Evolutionary conservation across 441 rosid genomes (phyloP).

Genomic region (Eutrema salsugineum): DNA sequence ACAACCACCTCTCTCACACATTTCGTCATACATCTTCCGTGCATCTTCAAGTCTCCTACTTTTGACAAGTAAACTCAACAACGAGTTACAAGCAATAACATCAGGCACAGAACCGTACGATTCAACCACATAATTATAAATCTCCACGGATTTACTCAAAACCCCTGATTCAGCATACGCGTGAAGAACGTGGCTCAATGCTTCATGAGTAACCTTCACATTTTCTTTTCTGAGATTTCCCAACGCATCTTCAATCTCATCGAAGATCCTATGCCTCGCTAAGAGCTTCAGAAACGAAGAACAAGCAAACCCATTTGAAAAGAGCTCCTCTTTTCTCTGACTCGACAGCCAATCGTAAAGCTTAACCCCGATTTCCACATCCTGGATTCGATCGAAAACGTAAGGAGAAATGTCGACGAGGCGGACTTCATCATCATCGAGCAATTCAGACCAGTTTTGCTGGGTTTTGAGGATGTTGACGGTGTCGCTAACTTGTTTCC

Average conservation of each 20-base stretch:
- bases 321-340: slow-evolving; percentile 25
- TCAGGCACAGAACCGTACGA: slow-evolving; percentile 42
- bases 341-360: slow-evolving; percentile 59
- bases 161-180: slow-evolving; percentile 54
- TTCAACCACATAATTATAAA: slow-evolving; percentile 38
- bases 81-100: slow-evolving; percentile 61
- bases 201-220: slow-evolving; percentile 54
- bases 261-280: slow-evolving; percentile 48
- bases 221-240: slow-evolving; percentile 41
- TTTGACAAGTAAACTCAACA: slow-evolving; percentile 49
- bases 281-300: slow-evolving; percentile 78
- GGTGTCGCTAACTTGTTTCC: slow-evolving; percentile 42
- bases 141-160: slow-evolving; percentile 49
- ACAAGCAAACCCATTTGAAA: slow-evolving; percentile 50
- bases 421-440: slow-evolving; percentile 31
- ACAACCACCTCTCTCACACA: slow-evolving; percentile 46
- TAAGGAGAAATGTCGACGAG: slow-evolving; percentile 54
- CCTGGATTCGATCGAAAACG: slow-evolving; percentile 59
- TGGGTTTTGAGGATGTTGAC: slow-evolving; percentile 53
- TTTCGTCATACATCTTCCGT: slow-evolving; percentile 55
- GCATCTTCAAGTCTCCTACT: slow-evolving; percentile 41
- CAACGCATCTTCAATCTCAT: slow-evolving; percentile 45
- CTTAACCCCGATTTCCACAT: slow-evolving; percentile 55
- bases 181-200: slow-evolving; percentile 50
- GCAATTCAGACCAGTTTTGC: slow-evolving; percentile 43